Conservation (phyloP, 208 protist species). For the Leishmania gerbilli region DNA sequence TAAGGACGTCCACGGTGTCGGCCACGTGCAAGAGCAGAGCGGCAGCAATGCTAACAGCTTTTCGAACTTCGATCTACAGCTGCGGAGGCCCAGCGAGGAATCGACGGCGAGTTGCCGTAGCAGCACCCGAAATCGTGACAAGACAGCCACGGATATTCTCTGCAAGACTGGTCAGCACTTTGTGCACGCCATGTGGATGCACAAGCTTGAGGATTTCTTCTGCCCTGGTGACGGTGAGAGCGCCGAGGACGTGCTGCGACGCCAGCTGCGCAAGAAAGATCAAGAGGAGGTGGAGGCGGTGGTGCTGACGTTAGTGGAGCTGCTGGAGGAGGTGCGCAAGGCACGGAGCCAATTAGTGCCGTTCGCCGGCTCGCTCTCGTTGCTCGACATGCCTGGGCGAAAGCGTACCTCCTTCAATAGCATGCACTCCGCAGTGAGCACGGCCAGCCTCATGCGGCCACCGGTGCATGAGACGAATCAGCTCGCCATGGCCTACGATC, state of each 20-base stretch:
- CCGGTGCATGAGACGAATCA: constrained; percentile 67
- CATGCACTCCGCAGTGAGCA: constrained; percentile 51
- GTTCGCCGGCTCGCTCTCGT: constrained; percentile 12
- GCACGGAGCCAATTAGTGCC: constrained; percentile 19
- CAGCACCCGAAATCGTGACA: background rate
- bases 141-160: constrained; percentile 35
- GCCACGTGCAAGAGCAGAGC: constrained; percentile 14
- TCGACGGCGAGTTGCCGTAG: constrained; percentile 3
- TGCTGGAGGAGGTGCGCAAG: constrained; percentile 48
- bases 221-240: background rate
- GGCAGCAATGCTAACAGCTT: constrained; percentile 18
- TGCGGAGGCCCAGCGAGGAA: constrained; percentile 10
- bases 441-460: constrained; percentile 45
- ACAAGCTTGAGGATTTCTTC: constrained; percentile 51
- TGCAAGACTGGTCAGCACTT: constrained; percentile 42
- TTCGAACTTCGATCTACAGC: background rate
- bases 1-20: background rate
- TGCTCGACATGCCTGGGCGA: background rate
- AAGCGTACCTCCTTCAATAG: constrained; percentile 26
- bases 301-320: constrained; percentile 45
- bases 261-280: constrained; percentile 23
- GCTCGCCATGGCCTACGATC: constrained; percentile 52
- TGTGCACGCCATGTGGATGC: constrained; percentile 51
- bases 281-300: constrained; percentile 35
- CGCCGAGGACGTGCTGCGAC: constrained; percentile 29